Evolutionary conservation across 139 green algal species (phyloP).

Genomic region (Mesotaenium endlicherianum): DNA sequence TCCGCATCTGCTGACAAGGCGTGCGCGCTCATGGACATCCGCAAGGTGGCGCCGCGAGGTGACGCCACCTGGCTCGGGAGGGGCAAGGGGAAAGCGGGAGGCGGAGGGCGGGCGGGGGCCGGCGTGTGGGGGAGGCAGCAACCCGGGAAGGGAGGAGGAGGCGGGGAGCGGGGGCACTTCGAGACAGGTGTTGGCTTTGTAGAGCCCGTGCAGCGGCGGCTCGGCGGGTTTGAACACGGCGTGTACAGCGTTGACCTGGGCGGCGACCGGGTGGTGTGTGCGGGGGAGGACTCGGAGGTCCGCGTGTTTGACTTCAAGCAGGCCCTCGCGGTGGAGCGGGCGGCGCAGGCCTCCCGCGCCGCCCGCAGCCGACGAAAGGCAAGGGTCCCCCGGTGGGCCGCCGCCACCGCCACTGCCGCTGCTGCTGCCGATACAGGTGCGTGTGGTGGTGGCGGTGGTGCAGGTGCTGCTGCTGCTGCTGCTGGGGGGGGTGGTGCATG

Average conservation of each 20-base stretch:
- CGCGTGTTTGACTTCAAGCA: constrained; percentile 35
- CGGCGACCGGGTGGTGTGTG: constrained; percentile 23
- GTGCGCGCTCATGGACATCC: constrained; percentile 24
- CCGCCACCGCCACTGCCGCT: too few species aligned
- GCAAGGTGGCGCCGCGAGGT: background rate
- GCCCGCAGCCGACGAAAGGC: too few species aligned
- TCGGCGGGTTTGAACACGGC: background rate
- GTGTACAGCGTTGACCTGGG: constrained; percentile 22
- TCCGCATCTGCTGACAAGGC: constrained; percentile 8
- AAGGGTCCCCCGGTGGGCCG: too few species aligned
- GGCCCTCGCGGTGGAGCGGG: constrained; percentile 25
- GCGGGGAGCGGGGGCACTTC: background rate
- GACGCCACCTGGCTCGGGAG: constrained; percentile 14
- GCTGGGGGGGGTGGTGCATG: too few species aligned
- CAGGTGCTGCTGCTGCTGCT: too few species aligned
- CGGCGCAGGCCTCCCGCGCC: constrained; percentile 10
- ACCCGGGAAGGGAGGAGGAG: background rate
- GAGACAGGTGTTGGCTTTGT: background rate
- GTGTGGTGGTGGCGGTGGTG: too few species aligned
- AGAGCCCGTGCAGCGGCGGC: background rate
- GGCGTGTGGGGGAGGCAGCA: background rate
- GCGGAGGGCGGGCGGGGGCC: background rate
- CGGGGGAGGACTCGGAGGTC: constrained; percentile 1
- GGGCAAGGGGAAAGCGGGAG: background rate
- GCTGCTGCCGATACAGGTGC: too few species aligned